These are phyloP conservation scores for Malus hybrid DNA, from an alignment of 331 rosid species.

Conservation along the genomic window DNA sequence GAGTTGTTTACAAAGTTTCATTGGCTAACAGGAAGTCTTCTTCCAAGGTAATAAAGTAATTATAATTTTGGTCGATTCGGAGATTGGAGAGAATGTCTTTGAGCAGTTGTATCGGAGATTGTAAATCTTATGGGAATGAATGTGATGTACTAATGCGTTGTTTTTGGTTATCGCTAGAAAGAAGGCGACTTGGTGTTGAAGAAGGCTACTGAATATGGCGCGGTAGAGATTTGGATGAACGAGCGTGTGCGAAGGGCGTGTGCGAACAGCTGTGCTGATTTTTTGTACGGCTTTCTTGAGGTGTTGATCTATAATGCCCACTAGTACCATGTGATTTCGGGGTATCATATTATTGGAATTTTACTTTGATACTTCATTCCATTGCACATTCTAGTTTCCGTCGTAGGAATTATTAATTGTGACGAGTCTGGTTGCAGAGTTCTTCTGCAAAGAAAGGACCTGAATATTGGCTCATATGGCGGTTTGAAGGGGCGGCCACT, in stretches of 20 bases:
- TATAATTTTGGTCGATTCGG: too few species aligned
- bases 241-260: slow-evolving; percentile 95
- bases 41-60: slow-evolving; percentile 49
- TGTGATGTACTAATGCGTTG: not conserved
- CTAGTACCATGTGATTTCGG: slow-evolving; percentile 15
- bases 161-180: slow-evolving; percentile 44
- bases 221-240: slow-evolving; percentile 99
- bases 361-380: slow-evolving; percentile 1
- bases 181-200: slow-evolving; percentile 91
- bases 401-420: slow-evolving; percentile 10
- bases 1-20: slow-evolving; percentile 76
- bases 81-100: not conserved
- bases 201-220: slow-evolving; percentile 96
- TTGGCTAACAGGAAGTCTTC: slow-evolving; percentile 65
- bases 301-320: slow-evolving; percentile 49
- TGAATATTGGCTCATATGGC: slow-evolving; percentile 95
- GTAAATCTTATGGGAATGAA: not conserved
- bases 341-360: slow-evolving; percentile 11
- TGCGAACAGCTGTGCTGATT: slow-evolving; percentile 88
- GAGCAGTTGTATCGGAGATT: not conserved
- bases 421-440: slow-evolving; percentile 37
- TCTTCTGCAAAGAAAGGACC: slow-evolving; percentile 65
- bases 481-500: slow-evolving; percentile 77
- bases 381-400: slow-evolving; percentile 8
- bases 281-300: slow-evolving; percentile 85